phyloP scores from a whole-genome alignment of 306 rosid genomes.

The Quercus rubra region DNA sequence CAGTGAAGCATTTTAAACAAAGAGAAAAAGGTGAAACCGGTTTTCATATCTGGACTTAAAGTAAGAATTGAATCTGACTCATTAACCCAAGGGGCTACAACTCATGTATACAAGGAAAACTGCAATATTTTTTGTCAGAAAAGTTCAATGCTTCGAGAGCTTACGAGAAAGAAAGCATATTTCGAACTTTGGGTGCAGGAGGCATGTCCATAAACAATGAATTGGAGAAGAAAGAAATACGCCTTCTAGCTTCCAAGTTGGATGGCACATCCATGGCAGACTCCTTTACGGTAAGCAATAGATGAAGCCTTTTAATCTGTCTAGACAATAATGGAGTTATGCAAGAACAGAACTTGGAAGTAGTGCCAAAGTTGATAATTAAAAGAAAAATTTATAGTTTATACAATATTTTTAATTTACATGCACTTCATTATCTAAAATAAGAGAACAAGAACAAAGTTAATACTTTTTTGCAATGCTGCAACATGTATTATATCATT shows the following conservation, averaged over 20 bases:
- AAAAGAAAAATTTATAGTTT: neutral
- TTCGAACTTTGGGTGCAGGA: conserved; percentile 84
- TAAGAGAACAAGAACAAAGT: neutral
- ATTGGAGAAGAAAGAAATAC: conserved; percentile 91
- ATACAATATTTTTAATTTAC: neutral
- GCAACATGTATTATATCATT: neutral
- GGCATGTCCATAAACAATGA: conserved; percentile 99
- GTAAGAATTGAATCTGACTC: neutral
- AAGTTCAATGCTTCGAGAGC: conserved; percentile 20
- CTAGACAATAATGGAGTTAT: conserved; percentile 24
- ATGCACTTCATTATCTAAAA: neutral
- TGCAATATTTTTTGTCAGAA: conserved; percentile 2
- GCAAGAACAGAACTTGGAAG: neutral
- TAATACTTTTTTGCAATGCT: neutral
- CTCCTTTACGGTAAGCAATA: conserved; percentile 90
- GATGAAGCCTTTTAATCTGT: conserved; percentile 82
- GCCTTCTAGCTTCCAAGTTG: conserved; percentile 93
- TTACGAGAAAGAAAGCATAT: conserved; percentile 98
- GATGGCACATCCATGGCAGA: conserved; percentile 99
- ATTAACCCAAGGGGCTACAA: neutral
- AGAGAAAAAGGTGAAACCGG: neutral
- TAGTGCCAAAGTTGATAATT: neutral
- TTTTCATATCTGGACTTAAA: neutral
- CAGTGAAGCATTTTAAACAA: neutral
- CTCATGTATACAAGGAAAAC: neutral